A percentile compares a stretch with the other conserved stretches of the same genome.
phyloP scores from a whole-genome alignment of 495 filamentous ascomycete species.

The Trichoderma virens region DNA sequence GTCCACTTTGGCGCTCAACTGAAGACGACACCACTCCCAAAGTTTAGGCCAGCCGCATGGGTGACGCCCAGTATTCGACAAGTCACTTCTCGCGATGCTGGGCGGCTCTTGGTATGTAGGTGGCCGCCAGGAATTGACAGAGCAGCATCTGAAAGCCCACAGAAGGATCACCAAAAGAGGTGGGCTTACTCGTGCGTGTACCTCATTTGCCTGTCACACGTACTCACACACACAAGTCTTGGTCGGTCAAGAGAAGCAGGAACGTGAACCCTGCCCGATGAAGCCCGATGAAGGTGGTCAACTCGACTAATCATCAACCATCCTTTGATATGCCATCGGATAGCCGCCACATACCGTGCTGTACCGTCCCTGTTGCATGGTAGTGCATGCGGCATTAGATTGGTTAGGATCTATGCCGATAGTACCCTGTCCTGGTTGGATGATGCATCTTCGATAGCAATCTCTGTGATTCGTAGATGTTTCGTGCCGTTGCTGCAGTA shows the following conservation, averaged over 20 bases:
- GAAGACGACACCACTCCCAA: not conserved
- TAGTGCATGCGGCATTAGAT: too few species aligned
- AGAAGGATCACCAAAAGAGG: conserved; percentile 1
- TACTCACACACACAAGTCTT: not conserved
- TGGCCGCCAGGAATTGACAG: not conserved
- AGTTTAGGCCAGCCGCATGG: not conserved
- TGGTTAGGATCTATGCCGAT: too few species aligned
- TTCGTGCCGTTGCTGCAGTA: not conserved
- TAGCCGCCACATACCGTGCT: not conserved
- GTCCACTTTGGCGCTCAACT: not conserved
- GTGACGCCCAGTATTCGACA: not conserved
- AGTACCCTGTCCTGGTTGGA: not conserved
- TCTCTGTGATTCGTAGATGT: not conserved
- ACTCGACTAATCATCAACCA: not conserved
- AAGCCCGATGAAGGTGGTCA: not conserved
- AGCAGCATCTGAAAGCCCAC: not conserved
- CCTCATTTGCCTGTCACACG: not conserved
- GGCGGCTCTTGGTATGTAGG: not conserved
- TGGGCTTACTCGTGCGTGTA: not conserved
- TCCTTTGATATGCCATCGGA: not conserved
- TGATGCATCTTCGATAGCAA: not conserved
- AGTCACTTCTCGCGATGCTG: not conserved
- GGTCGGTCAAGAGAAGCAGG: conserved; percentile 1
- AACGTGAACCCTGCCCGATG: not conserved
- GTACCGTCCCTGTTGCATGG: not conserved